These are phyloP conservation scores for Auricularia cornea DNA, from an alignment of 768 basidiomycete species.

Conservation along the genomic window DNA sequence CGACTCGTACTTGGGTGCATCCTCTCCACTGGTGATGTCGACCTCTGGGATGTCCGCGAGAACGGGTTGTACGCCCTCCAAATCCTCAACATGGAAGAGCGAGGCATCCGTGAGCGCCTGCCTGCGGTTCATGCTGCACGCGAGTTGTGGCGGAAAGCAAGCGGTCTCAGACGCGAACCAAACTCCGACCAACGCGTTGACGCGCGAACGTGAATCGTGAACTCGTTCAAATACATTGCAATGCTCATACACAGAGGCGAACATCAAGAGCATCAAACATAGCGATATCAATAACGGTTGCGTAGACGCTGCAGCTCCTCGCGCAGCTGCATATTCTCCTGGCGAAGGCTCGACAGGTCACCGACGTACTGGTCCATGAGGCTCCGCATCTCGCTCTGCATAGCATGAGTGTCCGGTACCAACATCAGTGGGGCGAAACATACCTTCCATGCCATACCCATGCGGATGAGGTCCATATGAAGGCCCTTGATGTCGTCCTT, in stretches of 20 bases:
- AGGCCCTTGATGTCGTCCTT: conserved; percentile 65
- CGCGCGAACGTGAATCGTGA: neutral
- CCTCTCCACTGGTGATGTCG: neutral
- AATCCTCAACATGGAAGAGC: neutral
- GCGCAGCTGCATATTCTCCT: conserved; percentile 44
- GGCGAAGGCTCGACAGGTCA: conserved; percentile 40
- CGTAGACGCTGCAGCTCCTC: conserved; percentile 59
- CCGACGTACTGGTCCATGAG: conserved; percentile 54
- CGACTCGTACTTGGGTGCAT: conserved; percentile 14
- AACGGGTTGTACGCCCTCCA: neutral
- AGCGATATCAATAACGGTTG: conserved; percentile 24
- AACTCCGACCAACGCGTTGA: neutral
- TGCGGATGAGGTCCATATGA: conserved; percentile 63
- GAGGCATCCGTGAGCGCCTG: neutral
- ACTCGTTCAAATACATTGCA: conserved; percentile 1
- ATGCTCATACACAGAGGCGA: conserved; percentile 2
- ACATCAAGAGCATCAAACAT: conserved; percentile 6
- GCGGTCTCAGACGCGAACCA: neutral
- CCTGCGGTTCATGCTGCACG: neutral
- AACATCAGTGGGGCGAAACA: neutral
- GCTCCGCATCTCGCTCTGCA: conserved; percentile 43
- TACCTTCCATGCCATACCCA: conserved; percentile 58
- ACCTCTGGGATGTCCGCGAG: neutral
- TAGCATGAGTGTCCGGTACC: neutral
- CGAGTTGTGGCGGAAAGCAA: neutral